Percentiles rank a stretch among this genome's conserved stretches.
Conservation (phyloP, 148 eudicot genomes). For the Camellia japonica region DNA sequence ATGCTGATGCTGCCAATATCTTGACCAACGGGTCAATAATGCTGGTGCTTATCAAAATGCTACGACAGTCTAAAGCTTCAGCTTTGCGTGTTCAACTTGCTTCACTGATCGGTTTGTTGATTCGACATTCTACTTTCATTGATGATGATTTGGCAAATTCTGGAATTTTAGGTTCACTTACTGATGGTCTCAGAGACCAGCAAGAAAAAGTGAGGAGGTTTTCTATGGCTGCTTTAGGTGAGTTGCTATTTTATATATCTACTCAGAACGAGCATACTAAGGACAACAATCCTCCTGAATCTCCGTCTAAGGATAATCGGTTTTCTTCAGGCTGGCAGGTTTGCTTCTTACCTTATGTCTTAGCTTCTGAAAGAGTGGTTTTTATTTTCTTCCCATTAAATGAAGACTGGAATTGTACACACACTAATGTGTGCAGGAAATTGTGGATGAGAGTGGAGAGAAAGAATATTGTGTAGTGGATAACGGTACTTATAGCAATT, state of each 20-base stretch:
- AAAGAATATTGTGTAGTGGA: no score
- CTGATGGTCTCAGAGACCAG: constrained; percentile 84
- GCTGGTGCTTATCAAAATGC: constrained; percentile 75
- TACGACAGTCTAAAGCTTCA: constrained; percentile 84
- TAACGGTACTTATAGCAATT: no score
- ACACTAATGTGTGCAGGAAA: no score
- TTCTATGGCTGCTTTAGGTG: constrained; percentile 98
- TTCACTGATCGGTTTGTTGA: constrained; percentile 79
- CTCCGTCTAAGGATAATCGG: constrained; percentile 69
- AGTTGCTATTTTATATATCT: constrained; percentile 87
- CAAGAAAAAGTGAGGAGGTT: constrained; percentile 98
- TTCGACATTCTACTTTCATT: constrained; percentile 82
- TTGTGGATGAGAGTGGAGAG: no score
- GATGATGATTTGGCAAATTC: constrained; percentile 82
- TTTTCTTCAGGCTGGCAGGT: constrained; percentile 93
- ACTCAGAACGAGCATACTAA: constrained; percentile 70
- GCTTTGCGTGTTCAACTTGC: constrained; percentile 84
- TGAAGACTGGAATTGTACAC: no score
- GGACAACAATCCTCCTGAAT: constrained; percentile 55
- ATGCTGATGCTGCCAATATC: constrained; percentile 82
- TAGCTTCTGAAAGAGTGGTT: no score
- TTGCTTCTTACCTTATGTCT: constrained; percentile 9
- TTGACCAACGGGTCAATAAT: constrained; percentile 86
- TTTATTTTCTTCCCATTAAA: no score
- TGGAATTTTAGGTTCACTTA: constrained; percentile 73